Percentiles rank a stretch among this genome's conserved stretches.
Conservation (phyloP, 108 stramenopile genomes). For the Skeletonema potamos region DNA sequence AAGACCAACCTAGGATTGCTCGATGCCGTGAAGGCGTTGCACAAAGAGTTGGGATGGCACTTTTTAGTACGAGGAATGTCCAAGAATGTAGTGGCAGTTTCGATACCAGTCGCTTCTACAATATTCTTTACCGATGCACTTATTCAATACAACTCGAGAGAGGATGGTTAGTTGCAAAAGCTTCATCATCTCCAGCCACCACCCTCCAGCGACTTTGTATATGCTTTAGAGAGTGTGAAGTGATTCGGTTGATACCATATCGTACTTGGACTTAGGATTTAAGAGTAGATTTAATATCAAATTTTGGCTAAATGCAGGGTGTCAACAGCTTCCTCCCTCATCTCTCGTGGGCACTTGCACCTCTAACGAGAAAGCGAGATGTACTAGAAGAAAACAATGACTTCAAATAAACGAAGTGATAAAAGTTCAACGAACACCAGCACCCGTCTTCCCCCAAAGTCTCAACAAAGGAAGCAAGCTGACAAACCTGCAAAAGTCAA, state of each 20-base stretch:
- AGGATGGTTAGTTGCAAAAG: background rate
- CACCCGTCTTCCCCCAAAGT: slow-evolving; percentile 9
- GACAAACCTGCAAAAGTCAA: background rate
- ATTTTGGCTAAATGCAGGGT: background rate
- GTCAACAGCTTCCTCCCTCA: background rate
- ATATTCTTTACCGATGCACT: slow-evolving; percentile 95
- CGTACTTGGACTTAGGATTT: background rate
- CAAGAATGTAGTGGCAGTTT: slow-evolving; percentile 95
- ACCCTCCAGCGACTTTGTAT: background rate
- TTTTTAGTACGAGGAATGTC: slow-evolving; percentile 83
- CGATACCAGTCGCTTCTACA: slow-evolving; percentile 92
- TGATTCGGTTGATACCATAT: background rate
- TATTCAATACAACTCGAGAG: slow-evolving; percentile 50
- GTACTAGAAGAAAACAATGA: background rate
- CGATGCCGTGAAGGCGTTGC: slow-evolving; percentile 54
- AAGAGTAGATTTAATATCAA: background rate
- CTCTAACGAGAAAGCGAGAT: too few species aligned
- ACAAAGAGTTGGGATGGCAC: slow-evolving; percentile 58
- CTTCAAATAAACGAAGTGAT: background rate
- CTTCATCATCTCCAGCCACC: too few species aligned
- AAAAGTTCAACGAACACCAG: background rate
- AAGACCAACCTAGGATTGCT: slow-evolving; percentile 85
- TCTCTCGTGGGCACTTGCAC: too few species aligned
- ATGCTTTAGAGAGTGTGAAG: background rate
- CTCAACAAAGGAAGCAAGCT: background rate